Base-by-base conservation (phyloP, 2,329 filamentous ascomycete genomes). In the Lecanoromycetidae sp. region DNA sequence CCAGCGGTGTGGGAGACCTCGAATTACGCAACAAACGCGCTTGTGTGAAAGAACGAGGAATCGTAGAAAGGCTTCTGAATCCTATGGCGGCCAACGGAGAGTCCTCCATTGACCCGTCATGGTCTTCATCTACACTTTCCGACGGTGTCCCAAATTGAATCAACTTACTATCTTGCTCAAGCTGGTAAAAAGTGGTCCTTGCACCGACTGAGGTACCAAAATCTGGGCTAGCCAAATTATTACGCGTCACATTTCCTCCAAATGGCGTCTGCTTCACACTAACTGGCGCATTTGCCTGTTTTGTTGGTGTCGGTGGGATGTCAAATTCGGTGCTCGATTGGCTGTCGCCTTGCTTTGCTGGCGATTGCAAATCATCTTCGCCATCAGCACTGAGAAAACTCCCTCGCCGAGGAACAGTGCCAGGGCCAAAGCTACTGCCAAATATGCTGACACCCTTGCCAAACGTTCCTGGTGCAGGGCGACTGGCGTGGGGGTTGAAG, bases 241-340 rank as follows among this genome's bases (percentile, higher is more conserved):
- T 42, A n/a, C 42, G 49, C 23, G 38, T 22, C 12, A 10, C 34
- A 5, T 27, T 52, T 23, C 42, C 29, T 41, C 41, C 46, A 10
- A 44, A 44, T 19, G n/a, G 17, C n/a, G 33, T 37, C 29, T 46
- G 46, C 8, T 41, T 45, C 36, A 33, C 43, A 22, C 44, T 42
- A 22, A 30, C n/a, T 34, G 33, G 23, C 20, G 74, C 57, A 64
- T 67, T 57, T 30, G 62, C 64, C 55, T 78, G 78, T 64, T 94
- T 96, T 0, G 91, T 96, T 1, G 91, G 91, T 1, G 91, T 98
- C 1, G 90, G 88, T n/a, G 90, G 88, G 48, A 90, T 71, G 41
- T 94, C 87, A 32, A 68, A 72, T 49, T 88, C 85, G 15, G 66
- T 70, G 44, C 73, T 71, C 4, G 67, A 63, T 56, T 80, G 77